Percentiles rank a stretch among this genome's conserved stretches.
Evolutionary conservation across 176 grass and related monocot genomes (phyloP).

Genomic region (Tillandsia fasciculata): DNA sequence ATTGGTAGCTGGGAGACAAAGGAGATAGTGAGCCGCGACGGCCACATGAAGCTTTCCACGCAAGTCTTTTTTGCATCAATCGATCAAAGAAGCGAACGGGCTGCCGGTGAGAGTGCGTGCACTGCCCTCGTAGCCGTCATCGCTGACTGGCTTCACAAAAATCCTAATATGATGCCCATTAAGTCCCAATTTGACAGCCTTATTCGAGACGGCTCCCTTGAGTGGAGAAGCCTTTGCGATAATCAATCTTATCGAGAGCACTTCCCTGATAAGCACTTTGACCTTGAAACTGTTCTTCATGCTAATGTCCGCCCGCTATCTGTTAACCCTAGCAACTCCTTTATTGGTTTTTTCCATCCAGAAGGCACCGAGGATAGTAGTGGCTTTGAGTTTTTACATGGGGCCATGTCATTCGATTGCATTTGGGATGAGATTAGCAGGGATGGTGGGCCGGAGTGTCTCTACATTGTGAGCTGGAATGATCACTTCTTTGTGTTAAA

Average conservation of each 20-base stretch:
- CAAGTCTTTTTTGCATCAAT: slow-evolving; percentile 91
- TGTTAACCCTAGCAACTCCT: slow-evolving; percentile 54
- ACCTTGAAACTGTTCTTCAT: slow-evolving; percentile 86
- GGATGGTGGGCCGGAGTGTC: slow-evolving; percentile 23
- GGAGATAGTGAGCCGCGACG: slow-evolving; percentile 71
- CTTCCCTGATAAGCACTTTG: slow-evolving; percentile 91
- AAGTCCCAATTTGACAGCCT: slow-evolving; percentile 79
- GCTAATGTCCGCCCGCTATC: slow-evolving; percentile 65
- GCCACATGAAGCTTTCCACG: slow-evolving; percentile 59
- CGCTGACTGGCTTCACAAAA: slow-evolving; percentile 81
- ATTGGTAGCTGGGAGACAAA: slow-evolving; percentile 75
- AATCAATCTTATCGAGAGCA: slow-evolving; percentile 53
- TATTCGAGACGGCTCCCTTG: slow-evolving; percentile 82
- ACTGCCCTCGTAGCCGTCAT: slow-evolving; percentile 82
- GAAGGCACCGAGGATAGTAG: slow-evolving; percentile 44
- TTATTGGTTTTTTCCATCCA: slow-evolving; percentile 91
- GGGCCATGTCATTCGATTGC: slow-evolving; percentile 81
- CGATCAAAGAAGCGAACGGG: slow-evolving; percentile 83
- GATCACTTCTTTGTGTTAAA: slow-evolving; percentile 93
- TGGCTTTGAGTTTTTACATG: slow-evolving; percentile 72
- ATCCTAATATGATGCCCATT: slow-evolving; percentile 68
- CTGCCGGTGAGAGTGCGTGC: slow-evolving; percentile 89
- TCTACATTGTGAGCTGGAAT: slow-evolving; percentile 97
- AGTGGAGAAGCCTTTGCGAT: slow-evolving; percentile 90
- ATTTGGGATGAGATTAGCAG: slow-evolving; percentile 90